Base-by-base conservation (phyloP, 1,139 yeast species). In the Saccharomyces hybrid region DNA sequence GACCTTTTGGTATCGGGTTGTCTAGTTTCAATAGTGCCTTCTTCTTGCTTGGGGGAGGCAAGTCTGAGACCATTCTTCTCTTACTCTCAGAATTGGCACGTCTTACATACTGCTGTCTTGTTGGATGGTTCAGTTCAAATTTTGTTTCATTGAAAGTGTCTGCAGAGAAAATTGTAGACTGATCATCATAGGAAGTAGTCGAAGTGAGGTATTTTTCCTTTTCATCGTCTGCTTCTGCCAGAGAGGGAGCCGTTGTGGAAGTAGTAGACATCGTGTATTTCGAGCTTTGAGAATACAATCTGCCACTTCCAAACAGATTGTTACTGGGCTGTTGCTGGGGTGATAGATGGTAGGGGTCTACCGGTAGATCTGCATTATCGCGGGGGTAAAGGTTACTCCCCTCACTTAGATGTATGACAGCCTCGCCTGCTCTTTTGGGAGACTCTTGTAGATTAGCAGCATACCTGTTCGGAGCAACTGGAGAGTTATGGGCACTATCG, bases 1-100 rank as follows among this genome's bases (percentile, higher is more conserved):
- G 76, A 59, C 91, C 93, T 23, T 88, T 83, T 2, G 99, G 98
- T 49, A 93, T 86, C 2, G 97, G 97, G 63, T 95, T 91, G 67
- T 91, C 97, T 57, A 93, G 77, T 5, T 90, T 90, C 67, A 93
- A 79, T 61, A 88, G 86, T 50, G 95, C 64, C 54, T 64, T 67
- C 48, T 61, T 64, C 48, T 66, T 52, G 6, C 55, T 55, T 7
- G 63, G 93, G 26, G 85, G 77, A 46, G 84, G 85, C 49, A 88
- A 79, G 58, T 85, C 74, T 51, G 87, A 88, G 13, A 38, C 44
- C 44, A 38, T 38, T 66, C 85, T 84, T 62, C 78, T 79, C 55
- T 82, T 73, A 49, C 79, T 75, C 65, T 78, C 79, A 13, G 82
- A 77, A 63, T 80, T 78, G 62, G 82, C 80, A 58, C 87, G 80